Base-by-base conservation (phyloP, 2,329 filamentous ascomycete species). In the Neonectria coccinea region DNA sequence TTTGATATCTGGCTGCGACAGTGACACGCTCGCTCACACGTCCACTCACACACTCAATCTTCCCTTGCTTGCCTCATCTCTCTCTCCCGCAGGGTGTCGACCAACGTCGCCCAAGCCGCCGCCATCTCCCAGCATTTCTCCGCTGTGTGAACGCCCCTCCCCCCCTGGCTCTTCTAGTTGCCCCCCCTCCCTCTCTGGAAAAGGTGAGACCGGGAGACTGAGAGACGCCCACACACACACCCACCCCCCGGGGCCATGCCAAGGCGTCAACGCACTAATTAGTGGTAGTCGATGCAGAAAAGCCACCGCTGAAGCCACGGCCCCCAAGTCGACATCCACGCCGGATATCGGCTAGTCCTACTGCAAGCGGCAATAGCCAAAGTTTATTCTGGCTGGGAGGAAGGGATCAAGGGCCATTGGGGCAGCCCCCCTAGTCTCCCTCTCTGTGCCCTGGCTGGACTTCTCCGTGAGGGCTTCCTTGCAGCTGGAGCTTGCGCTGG, bases 341-440 rank as follows among this genome's bases (percentile, higher is more conserved):
- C 70, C 70, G 70, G 70, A 72, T 70, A 65, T 70, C 65, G 68
- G 67, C 67, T 72, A 73, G 70, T 62, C 45, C 48, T 45, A 31
- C 64, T 66, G 64, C 64, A 68, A 66, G 59, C 51, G 36, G 66
- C 57, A 39, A 59, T 62, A 65, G 51, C 45, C 60, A 73, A 73
- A 73, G 70, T 70, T 61, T 73, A 73, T 71, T 71, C 55, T 42
- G 44, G 61, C 62, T 71, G 56, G 60, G 42, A 25, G 31, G 41
- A 27, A 65, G 31, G 59, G 48, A 36, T 47, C 48, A 41, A 45
- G 48, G 51, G 33, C 29, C 39, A 29, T 45, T 52, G 16, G 50
- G 53, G 44, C 39, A 48, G 14, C 29, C 51, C 47, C 22, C 22
- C 39, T 25, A 44, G 45, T 29, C 39, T 45, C 54, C 18, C 36